phyloP scores from a whole-genome alignment of 202 grass and related monocot genomes.

The Bolboschoenoplectus hybrid region DNA sequence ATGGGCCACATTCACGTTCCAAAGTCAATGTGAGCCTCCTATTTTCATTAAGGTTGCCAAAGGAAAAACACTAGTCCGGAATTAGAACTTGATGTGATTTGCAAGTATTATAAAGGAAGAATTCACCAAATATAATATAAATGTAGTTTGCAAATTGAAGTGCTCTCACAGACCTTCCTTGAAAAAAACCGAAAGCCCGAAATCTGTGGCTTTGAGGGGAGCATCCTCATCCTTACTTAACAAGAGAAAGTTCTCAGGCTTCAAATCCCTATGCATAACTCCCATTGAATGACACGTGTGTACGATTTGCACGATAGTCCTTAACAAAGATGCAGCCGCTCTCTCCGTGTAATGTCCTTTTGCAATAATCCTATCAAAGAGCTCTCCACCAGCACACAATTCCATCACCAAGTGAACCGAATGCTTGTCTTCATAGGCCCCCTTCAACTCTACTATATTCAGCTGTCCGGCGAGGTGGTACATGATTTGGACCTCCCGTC shows the following conservation, averaged over 20 bases:
- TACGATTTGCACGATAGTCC: slow-evolving; percentile 85
- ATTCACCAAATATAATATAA: neutral
- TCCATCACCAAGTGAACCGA: slow-evolving; percentile 95
- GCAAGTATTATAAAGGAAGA: neutral
- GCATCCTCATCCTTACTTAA: slow-evolving; percentile 75
- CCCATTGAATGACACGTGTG: slow-evolving; percentile 90
- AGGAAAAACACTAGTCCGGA: neutral
- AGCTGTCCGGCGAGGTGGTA: slow-evolving; percentile 84
- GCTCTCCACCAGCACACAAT: slow-evolving; percentile 85
- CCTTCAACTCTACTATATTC: slow-evolving; percentile 85
- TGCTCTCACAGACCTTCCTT: slow-evolving; percentile 50
- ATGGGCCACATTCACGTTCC: too few relatives aligned
- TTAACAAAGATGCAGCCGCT: slow-evolving; percentile 64
- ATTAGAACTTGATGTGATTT: neutral
- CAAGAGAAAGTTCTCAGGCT: slow-evolving; percentile 51
- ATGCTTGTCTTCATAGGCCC: slow-evolving; percentile 92
- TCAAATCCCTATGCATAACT: slow-evolving; percentile 56
- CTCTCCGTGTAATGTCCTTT: slow-evolving; percentile 82
- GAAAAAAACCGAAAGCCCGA: slow-evolving; percentile 89
- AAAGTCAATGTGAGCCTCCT: too few relatives aligned
- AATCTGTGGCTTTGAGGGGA: slow-evolving; percentile 82
- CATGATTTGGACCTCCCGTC: slow-evolving; percentile 92
- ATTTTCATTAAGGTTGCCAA: too few relatives aligned
- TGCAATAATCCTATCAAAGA: slow-evolving; percentile 78
- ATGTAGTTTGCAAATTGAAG: neutral